Evolutionary conservation across 352 stramenopile genomes (phyloP).

Genomic region (Achlya hypogyna): DNA sequence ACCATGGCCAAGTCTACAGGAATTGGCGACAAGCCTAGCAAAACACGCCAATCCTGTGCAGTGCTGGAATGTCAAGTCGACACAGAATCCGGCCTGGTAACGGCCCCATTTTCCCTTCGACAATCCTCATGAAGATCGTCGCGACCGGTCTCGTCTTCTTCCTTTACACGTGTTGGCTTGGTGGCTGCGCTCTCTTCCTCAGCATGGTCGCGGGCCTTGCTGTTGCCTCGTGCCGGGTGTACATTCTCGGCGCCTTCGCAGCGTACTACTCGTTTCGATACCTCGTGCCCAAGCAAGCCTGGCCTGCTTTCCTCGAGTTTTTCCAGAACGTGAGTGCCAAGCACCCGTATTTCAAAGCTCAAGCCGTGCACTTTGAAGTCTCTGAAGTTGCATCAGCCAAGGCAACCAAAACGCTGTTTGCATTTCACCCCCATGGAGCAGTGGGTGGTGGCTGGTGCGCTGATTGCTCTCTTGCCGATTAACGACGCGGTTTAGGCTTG

Average conservation of each 20-base stretch:
- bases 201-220: background rate
- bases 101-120: too few relatives aligned
- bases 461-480: background rate
- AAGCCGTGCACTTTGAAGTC: background rate
- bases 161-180: background rate
- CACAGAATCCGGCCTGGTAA: too few relatives aligned
- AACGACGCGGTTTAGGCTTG: background rate
- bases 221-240: background rate
- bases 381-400: conserved; percentile 21
- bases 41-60: too few relatives aligned
- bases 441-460: conserved; percentile 34
- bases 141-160: background rate
- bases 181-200: background rate
- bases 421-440: conserved; percentile 59
- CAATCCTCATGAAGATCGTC: too few relatives aligned
- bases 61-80: too few relatives aligned
- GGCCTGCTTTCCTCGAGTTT: conserved; percentile 13
- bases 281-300: background rate
- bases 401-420: conserved; percentile 37
- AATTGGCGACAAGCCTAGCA: too few relatives aligned
- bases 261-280: background rate
- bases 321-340: conserved; percentile 23
- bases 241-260: background rate
- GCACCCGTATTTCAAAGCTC: conserved; percentile 36
- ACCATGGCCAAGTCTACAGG: too few relatives aligned